Conservation (phyloP, 306 rosid genomes). For the Cucumis melo region DNA sequence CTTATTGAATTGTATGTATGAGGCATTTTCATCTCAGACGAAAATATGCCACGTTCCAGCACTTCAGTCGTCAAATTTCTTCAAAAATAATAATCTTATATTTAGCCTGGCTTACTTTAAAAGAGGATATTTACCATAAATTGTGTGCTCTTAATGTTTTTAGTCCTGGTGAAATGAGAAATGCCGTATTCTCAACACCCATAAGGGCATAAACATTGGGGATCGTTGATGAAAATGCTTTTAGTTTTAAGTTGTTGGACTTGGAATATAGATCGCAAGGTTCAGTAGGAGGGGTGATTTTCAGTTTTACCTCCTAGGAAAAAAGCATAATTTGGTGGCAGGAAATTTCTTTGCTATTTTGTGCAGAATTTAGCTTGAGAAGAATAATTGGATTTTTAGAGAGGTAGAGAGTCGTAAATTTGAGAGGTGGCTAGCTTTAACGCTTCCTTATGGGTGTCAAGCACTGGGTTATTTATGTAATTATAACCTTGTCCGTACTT, state of each 20-base stretch:
- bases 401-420: background rate
- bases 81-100: background rate
- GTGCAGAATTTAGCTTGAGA: too few relatives aligned
- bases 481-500: background rate
- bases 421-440: background rate
- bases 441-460: background rate
- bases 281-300: too few relatives aligned
- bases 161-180: background rate
- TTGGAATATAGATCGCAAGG: too few relatives aligned
- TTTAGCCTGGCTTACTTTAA: background rate
- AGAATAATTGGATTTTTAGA: background rate
- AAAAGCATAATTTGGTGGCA: too few relatives aligned
- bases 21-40: background rate
- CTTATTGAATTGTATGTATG: background rate
- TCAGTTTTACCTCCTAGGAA: too few relatives aligned
- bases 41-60: background rate
- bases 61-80: background rate
- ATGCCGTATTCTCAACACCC: background rate
- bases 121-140: background rate
- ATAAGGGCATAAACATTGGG: background rate
- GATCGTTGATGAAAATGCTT: background rate
- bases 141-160: background rate
- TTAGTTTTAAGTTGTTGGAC: background rate
- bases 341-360: too few relatives aligned
- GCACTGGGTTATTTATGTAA: background rate